These are phyloP conservation scores for Cryptococcus deneoformans DNA, from an alignment of 1,284 basidiomycete genomes.

Conservation along the genomic window DNA sequence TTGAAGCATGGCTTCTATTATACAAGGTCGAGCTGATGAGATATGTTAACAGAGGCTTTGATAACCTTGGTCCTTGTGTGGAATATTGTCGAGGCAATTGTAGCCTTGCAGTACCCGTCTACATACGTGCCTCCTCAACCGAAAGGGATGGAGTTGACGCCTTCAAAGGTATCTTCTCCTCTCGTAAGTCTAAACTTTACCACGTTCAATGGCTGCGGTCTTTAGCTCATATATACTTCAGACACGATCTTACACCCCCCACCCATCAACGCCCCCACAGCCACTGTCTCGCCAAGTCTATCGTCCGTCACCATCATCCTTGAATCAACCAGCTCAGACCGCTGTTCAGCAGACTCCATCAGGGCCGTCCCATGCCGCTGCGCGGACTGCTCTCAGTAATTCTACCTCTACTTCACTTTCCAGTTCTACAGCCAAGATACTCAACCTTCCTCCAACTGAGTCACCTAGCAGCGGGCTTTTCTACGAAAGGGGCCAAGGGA, in stretches of 20 bases:
- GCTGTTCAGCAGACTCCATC: too few species aligned
- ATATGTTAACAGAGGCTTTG: slow-evolving; percentile 22
- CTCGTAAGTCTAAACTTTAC: slow-evolving; percentile 24
- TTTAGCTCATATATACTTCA: not conserved
- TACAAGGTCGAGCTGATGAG: not conserved
- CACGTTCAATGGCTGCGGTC: not conserved
- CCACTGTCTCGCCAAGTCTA: not conserved
- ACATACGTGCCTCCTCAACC: slow-evolving; percentile 15
- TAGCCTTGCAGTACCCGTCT: slow-evolving; percentile 29
- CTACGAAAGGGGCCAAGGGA: slow-evolving; percentile 18
- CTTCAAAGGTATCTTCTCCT: slow-evolving; percentile 32
- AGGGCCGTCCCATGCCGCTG: too few species aligned
- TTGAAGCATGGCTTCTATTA: not conserved
- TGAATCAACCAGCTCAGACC: not conserved
- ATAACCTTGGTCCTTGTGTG: slow-evolving; percentile 20
- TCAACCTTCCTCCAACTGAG: slow-evolving; percentile 24
- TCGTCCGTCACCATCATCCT: slow-evolving; percentile 6
- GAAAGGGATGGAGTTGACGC: slow-evolving; percentile 19
- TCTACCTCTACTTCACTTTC: slow-evolving; percentile 22
- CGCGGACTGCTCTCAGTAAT: too few species aligned
- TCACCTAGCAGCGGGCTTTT: slow-evolving; percentile 29
- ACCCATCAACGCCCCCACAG: not conserved
- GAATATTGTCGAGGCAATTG: slow-evolving; percentile 33
- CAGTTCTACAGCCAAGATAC: slow-evolving; percentile 27
- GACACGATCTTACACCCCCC: not conserved